Evolutionary conservation across 306 rosid species (phyloP).

Genomic region (Bauhinia variegata): DNA sequence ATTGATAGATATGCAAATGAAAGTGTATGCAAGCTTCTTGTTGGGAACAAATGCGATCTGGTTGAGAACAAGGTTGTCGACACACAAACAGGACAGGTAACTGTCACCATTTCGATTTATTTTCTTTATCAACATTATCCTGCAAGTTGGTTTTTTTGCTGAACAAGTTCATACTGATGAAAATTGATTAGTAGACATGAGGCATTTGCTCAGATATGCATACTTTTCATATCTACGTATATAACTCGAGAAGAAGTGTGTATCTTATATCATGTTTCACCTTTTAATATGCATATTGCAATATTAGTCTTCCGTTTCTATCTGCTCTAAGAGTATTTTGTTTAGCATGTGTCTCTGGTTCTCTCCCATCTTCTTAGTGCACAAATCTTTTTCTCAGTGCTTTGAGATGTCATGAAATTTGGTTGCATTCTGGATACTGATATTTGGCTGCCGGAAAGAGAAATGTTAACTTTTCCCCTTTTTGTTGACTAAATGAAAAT

Average conservation of each 20-base stretch:
- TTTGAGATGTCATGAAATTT: background rate
- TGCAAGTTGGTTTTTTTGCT: background rate
- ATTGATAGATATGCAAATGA: constrained; percentile 95
- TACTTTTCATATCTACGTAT: background rate
- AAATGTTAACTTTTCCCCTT: too few relatives aligned
- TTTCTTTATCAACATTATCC: background rate
- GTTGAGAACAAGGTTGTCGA: constrained; percentile 87
- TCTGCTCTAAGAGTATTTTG: background rate
- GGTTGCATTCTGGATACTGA: constrained; percentile 7
- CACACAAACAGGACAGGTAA: constrained; percentile 85
- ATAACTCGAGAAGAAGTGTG: background rate
- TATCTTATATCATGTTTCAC: background rate
- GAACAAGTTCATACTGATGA: background rate
- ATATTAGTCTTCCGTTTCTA: background rate
- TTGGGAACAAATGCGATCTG: constrained; percentile 90
- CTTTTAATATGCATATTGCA: background rate
- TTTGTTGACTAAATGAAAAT: too few relatives aligned
- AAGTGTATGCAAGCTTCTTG: constrained; percentile 90
- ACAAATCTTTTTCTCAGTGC: background rate
- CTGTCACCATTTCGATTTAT: background rate
- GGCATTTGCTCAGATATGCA: background rate
- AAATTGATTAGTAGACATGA: background rate
- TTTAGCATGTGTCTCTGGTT: background rate
- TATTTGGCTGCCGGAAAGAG: constrained; percentile 15
- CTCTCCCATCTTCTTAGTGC: background rate